phyloP scores from a whole-genome alignment of 768 basidiomycete species.

The Psilocybe cubensis region DNA sequence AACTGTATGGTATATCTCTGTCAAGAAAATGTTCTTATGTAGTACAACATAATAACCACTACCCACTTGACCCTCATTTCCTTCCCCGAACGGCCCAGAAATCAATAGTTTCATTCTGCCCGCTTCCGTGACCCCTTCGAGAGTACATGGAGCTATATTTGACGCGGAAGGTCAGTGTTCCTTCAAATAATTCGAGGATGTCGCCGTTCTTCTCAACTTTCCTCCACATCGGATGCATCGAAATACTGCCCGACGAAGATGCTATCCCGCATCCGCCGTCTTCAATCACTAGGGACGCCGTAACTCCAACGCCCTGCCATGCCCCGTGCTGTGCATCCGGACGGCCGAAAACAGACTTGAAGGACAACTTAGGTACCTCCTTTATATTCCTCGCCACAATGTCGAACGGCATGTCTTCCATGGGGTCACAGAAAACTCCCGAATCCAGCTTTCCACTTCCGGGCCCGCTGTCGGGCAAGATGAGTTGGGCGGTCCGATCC shows the following conservation, averaged over 20 bases:
- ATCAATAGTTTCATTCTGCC: constrained; percentile 28
- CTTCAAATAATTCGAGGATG: constrained; percentile 41
- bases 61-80: too few species aligned
- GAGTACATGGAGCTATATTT: constrained; percentile 35
- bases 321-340: background rate
- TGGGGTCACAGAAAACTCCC: constrained; percentile 31
- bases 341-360: background rate
- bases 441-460: constrained; percentile 26
- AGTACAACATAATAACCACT: too few species aligned
- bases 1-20: too few species aligned
- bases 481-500: constrained; percentile 37
- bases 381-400: constrained; percentile 28
- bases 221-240: constrained; percentile 37
- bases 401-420: constrained; percentile 37
- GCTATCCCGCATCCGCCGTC: constrained; percentile 34
- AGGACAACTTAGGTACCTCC: background rate
- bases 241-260: constrained; percentile 34
- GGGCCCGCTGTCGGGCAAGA: constrained; percentile 17
- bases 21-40: too few species aligned
- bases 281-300: constrained; percentile 15
- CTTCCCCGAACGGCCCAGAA: constrained; percentile 38
- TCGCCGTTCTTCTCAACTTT: constrained; percentile 10
- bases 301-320: constrained; percentile 9
- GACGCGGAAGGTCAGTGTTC: constrained; percentile 38
- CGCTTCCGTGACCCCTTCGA: constrained; percentile 38